Base-by-base conservation (phyloP, 768 basidiomycete species). In the Paxillus involutus region DNA sequence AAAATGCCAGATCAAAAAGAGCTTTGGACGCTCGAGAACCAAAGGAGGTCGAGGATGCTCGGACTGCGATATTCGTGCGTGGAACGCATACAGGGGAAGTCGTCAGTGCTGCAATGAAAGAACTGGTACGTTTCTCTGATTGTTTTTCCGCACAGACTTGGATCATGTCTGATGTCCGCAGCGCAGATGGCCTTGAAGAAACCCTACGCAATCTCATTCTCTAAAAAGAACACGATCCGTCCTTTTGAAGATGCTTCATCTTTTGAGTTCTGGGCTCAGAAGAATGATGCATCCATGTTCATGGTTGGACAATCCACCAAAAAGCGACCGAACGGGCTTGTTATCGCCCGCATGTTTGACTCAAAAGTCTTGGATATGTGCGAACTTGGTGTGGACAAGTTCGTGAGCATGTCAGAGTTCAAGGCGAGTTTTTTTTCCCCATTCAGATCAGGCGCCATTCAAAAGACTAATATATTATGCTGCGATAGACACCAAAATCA, bases 271-370 rank as follows among this genome's bases (percentile, higher is more conserved):
- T 99, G 94, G 92, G 78, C 88, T 1, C 65, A 76, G 12, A 99
- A 98, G 74, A 98, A 98, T 72, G 97, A 98, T 61, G 94, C 94
- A 3, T 87, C 87, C 2, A 76, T 98, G 66, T 97, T 98, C 66
- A 73, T 96, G 12, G 74, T 97, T 33, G 97, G 94, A 1, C 88
- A 94, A 63, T 92, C 88, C 63, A 91, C 87, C 26, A 99, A 99
- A 74, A 99, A 99, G 68, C 77, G 94, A 48, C 97, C 96, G 8
- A 80, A 98, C 62, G 86, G 89, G 24, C 71, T 99, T 57, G 84
- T 88, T 0, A 83, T 98, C 63, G 89, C 86, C 6, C 76, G 97
- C 51, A 94, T 88, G 81, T 98, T 86, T 59, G 89, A 97, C 59
- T 80, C 84, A 40, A 77, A 83, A 64, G 82, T 98, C 35, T 74